Evolutionary conservation across 2,329 filamentous ascomycete genomes (phyloP).

Genomic region (Ambrosiella xylebori): DNA sequence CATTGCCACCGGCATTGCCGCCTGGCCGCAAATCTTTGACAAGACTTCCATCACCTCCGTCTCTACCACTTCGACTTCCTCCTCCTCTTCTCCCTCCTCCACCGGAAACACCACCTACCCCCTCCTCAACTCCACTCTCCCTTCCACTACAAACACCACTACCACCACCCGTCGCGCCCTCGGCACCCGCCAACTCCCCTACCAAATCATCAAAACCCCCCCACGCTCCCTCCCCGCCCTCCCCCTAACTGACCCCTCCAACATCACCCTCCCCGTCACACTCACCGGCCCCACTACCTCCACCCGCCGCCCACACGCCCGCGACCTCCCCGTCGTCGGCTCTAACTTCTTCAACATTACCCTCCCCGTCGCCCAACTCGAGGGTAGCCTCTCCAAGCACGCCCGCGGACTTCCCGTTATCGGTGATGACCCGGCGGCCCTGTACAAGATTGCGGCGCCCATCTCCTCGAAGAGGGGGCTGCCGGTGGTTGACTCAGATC

Average conservation of each 20-base stretch:
- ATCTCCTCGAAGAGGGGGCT: constrained; percentile 3
- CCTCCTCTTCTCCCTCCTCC: background rate
- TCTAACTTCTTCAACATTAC: constrained; percentile 8
- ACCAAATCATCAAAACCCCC: background rate
- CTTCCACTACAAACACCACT: background rate
- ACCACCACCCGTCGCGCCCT: constrained; percentile 1
- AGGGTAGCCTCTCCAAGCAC: background rate
- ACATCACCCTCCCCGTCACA: constrained; percentile 8
- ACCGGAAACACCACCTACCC: background rate
- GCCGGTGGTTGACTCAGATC: constrained; percentile 8
- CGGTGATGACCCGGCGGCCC: constrained; percentile 4
- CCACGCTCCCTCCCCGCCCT: background rate
- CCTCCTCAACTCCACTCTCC: no score
- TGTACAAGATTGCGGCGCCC: constrained; percentile 11
- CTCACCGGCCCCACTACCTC: background rate
- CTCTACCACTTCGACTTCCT: background rate
- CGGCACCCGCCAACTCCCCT: background rate
- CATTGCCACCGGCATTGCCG: constrained; percentile 4
- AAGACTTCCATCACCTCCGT: background rate
- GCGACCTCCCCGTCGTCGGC: constrained; percentile 5
- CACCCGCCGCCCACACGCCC: background rate
- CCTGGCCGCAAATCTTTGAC: constrained; percentile 12
- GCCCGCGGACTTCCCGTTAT: constrained; percentile 9
- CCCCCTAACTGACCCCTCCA: background rate
- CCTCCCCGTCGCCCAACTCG: constrained; percentile 5